Evolutionary conservation across 805 yeast species (phyloP), one percentile per base, ranked within the genome.

Genomic region (Saccharomycopsis capsularis): DNA sequence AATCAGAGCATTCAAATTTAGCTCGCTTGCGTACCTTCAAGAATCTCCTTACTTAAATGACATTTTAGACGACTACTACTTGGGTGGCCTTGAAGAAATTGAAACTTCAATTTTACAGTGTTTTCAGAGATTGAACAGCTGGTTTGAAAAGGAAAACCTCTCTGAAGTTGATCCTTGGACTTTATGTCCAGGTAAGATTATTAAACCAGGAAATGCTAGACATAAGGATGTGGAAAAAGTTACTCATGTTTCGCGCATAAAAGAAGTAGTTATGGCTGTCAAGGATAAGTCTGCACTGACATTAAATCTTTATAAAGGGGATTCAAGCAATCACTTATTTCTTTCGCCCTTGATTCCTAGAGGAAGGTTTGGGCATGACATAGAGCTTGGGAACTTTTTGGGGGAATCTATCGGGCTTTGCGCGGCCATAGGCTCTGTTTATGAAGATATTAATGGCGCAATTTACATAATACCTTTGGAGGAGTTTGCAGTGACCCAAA

Each of bases 351-450:
- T 43, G 41, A 16, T 68, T 72, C 40, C 47, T 18, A 46, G 43
- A 21, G 19, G 46, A 0, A 65, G 68, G 19, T 79, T 79, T 60
- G 85, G 84, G 0, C 56, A 68, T 1, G 62, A 70, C 3, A 42
- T 78, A 2, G 62, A 67, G 1, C 43, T 68, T 2, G 79, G 81
- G 0, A 59, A 66, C n/a, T 74, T 70, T 50, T 55, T 68, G 6
- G 60, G 63, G 4, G 60, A 62, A 13, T 63, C 60, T 3, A 4
- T 25, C 4, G 61, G 63, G 24, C 63, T 65, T 0, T 68, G 75
- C 11, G 41, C 78, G 4, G 82, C 81, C 0, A 66, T 79, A 1
- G 71, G 80, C 1, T 71, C 83, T 1, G 76, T 76, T 2, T 66
- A 60, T 49, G 81, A 77, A 48, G 72, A 69, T 9, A 35, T 40